Conservation (phyloP, 163 green algal species). For the Chlamydomonas reinhardtii region DNA sequence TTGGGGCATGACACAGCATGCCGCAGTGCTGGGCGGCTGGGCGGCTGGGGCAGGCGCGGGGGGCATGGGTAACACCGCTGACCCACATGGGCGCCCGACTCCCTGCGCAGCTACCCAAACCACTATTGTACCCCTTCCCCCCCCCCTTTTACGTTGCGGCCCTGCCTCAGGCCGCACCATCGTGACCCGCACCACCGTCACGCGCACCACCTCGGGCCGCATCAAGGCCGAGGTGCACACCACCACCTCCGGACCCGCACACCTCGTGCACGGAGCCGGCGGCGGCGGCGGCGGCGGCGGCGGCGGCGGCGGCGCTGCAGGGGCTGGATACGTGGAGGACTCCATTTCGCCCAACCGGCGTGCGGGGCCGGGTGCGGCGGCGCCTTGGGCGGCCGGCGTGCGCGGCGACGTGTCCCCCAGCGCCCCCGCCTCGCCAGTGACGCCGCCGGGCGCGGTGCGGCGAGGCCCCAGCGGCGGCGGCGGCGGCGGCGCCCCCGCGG, state of each 20-base stretch:
- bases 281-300: background rate
- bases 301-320: no score
- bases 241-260: constrained; percentile 23
- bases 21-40: no score
- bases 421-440: background rate
- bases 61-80: no score
- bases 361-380: background rate
- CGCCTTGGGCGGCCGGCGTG: background rate
- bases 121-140: no score
- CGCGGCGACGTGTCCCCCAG: background rate
- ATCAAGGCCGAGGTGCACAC: constrained; percentile 27
- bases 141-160: no score
- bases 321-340: background rate
- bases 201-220: constrained; percentile 25
- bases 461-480: background rate
- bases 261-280: background rate
- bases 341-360: background rate
- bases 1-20: no score
- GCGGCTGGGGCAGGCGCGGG: no score
- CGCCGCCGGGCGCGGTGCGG: background rate
- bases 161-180: constrained; percentile 25
- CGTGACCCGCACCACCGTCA: constrained; percentile 30
- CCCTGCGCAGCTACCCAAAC: no score
- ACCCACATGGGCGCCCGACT: no score
- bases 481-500: background rate